These are phyloP conservation scores for Coriaria nepalensis DNA, from an alignment of 306 rosid genomes.

Conservation along the genomic window DNA sequence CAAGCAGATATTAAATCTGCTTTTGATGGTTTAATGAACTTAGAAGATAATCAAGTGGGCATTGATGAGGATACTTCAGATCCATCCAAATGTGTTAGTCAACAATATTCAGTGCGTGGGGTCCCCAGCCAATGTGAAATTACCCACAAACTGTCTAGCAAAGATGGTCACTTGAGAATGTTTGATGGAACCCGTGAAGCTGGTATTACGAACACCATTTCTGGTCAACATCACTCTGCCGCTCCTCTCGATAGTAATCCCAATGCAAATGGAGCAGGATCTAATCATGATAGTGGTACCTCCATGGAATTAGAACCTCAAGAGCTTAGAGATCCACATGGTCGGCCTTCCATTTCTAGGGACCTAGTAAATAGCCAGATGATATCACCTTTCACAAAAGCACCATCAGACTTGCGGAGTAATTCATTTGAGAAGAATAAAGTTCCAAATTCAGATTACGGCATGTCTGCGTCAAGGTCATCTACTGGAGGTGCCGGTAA, in stretches of 20 bases:
- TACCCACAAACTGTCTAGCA: constrained; percentile 37
- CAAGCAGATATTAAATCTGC: constrained; percentile 30
- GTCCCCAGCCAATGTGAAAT: constrained; percentile 39
- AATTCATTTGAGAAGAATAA: constrained; percentile 65
- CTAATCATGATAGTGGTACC: constrained; percentile 38
- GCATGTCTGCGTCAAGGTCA: constrained; percentile 43
- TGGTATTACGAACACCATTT: constrained; percentile 27
- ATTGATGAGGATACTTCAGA: constrained; percentile 56
- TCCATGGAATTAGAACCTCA: constrained; percentile 33
- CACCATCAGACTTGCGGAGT: constrained; percentile 37
- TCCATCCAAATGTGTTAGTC: constrained; percentile 27
- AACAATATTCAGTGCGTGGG: constrained; percentile 25
- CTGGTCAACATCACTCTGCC: constrained; percentile 30
- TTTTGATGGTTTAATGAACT: constrained; percentile 24
- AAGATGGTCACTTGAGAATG: constrained; percentile 27
- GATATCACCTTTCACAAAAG: constrained; percentile 46
- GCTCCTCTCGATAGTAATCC: constrained; percentile 28
- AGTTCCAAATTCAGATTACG: constrained; percentile 33
- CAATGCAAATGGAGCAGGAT: constrained; percentile 21
- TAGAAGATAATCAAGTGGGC: constrained; percentile 33
- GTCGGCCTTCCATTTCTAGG: constrained; percentile 43
- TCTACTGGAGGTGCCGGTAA: constrained; percentile 43
- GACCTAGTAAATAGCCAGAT: constrained; percentile 43
- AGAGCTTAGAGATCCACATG: constrained; percentile 41
- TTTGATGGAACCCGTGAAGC: constrained; percentile 25